Base-by-base conservation (phyloP, 805 yeast species). In the Teunomyces panamensis region DNA sequence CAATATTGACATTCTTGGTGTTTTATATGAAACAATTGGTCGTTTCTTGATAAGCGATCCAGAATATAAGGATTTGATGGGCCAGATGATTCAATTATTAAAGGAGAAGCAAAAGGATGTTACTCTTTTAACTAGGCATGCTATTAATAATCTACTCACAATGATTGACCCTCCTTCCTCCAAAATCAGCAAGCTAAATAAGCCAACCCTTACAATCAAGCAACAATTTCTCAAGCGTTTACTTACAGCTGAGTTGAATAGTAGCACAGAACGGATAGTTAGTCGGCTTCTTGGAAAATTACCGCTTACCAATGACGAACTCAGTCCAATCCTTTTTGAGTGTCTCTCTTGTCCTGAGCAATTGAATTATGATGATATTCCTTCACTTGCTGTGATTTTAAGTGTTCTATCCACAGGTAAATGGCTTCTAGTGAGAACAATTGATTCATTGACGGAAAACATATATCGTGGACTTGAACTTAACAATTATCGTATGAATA, bases 21-120 rank as follows among this genome's bases (percentile, higher is more conserved):
- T 84, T n/a, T 67, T 89, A 37, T 84, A 89, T 57, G 96, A 90
- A 56, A 72, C 80, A 32, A 77, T 88, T 55, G 96, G 96, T 0
- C 72, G 81, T 48, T 80, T 83, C 49, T 69, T 90, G 43, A 60
- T 85, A 39, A 68, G 79, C 51, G 76, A 73, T 24, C 75, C 80
- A 0, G 87, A 82, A 20, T 84, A 81, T 50, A 70, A 69, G 42
- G 75, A 69, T 5, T 69, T 81, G 30, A 87, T 88, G 79, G 70
- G 71, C 11, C 83, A 81, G 49, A 78, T 88, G 84, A 65, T 89
- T 32, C 74, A 68, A 5, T 59, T 85, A 5, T 63, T 89, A 36
- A 77, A 75, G 50, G 70, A 66, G 28, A 77, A 79, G 49, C 73
- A 75, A 44, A 77, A 73, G 43, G 77, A 76, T 34, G 73, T 74